Evolutionary conservation across 306 rosid species (phyloP).

Genomic region (Clitoria ternatea): DNA sequence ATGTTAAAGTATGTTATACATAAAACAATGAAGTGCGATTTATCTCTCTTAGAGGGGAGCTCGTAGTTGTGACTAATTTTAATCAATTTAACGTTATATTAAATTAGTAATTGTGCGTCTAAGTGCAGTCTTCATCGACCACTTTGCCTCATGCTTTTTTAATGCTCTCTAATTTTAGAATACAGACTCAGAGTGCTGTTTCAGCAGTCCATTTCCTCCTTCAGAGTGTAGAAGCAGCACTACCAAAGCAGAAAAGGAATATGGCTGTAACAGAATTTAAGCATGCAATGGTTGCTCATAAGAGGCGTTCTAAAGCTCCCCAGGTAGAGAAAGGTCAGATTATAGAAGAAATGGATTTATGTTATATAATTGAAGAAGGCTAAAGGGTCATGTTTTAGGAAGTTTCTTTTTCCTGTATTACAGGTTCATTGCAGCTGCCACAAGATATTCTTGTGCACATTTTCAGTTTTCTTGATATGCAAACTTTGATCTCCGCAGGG

Average conservation of each 20-base stretch:
- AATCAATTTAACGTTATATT: not conserved
- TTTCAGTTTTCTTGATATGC: slow-evolving; percentile 66
- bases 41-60: not conserved
- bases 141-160: not conserved
- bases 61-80: not conserved
- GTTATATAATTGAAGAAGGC: not conserved
- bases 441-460: slow-evolving; percentile 66
- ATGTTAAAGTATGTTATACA: not conserved
- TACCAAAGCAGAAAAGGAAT: slow-evolving; percentile 79
- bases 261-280: slow-evolving; percentile 64
- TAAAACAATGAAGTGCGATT: not conserved
- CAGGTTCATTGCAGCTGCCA: slow-evolving; percentile 61
- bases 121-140: not conserved
- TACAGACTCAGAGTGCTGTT: slow-evolving; percentile 61
- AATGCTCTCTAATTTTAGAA: slow-evolving; percentile 40
- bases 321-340: slow-evolving; percentile 54
- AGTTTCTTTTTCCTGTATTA: not conserved
- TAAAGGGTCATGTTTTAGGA: slow-evolving; percentile 7
- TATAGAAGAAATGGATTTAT: slow-evolving; percentile 13
- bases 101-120: not conserved
- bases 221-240: slow-evolving; percentile 60
- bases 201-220: slow-evolving; percentile 61
- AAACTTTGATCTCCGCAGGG: slow-evolving; percentile 55
- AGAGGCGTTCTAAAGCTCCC: slow-evolving; percentile 55
- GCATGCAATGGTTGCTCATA: slow-evolving; percentile 74